Base-by-base conservation (phyloP, 176 grass and related monocot genomes). In the Raddia distichophylla region DNA sequence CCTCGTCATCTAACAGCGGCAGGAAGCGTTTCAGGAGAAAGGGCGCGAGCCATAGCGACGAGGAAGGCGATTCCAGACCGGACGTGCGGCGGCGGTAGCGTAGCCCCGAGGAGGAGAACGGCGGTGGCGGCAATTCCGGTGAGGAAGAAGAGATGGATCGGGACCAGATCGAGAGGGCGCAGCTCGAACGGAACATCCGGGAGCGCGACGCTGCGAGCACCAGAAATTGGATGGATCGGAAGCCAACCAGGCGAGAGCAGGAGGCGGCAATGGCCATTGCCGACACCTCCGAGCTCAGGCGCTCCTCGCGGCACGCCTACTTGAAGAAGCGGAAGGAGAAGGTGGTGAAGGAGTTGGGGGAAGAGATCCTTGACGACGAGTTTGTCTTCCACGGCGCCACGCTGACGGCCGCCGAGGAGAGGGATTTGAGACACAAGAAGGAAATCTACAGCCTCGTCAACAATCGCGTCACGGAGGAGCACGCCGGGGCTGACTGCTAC, bases 101-200 rank as follows among this genome's bases (percentile, higher is more conserved):
- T 43, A 59, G 33, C 35, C 80, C 75, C 34, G 61, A 44, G 45
- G 22, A 66, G 19, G 74, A 87, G 37, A 40, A 40, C 46, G 72
- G 56, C 42, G 60, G 60, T 15, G 13, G 2, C 82, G 49, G 43
- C 40, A 42, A 44, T n/a, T 60, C 55, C 8, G 44, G 22, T 0
- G 86, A 52, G 75, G 75, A 84, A 5, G 80, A 83, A 5, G 75
- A 88, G 53, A 67, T 84, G n/a, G 48, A 83, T 45, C 75, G 75
- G 0, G 86, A 88, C 34, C 81, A 88, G 75, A 42, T 49, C 2
- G 81, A 52, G 44, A 67, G 32, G 69, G 68, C 68, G 9, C 75
- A 54, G 75, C 86, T 88, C 3, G 81, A 88, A 0, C 61, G 61
- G 52, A 83, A 79, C 69, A 84, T 88, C 53, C 70, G 45, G 60